Percentiles rank a stretch among this genome's conserved stretches.
Conservation (phyloP, 495 filamentous ascomycete genomes). For the Podospora anserina region DNA sequence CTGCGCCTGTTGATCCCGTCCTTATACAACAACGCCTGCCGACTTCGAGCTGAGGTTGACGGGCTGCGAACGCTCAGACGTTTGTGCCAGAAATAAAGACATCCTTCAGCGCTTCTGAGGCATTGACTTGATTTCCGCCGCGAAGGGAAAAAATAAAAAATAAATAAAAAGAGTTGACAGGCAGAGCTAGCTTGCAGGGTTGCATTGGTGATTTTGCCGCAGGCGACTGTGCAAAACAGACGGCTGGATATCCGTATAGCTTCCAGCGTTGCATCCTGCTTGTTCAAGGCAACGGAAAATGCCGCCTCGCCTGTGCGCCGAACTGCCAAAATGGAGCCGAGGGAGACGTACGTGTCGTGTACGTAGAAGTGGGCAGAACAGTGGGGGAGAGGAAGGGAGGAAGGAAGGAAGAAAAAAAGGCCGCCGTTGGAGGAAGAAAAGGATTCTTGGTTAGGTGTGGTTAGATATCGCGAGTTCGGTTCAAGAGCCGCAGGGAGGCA, state of each 20-base stretch:
- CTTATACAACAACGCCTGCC: neutral
- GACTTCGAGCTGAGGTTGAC: neutral
- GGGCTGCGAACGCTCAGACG: neutral
- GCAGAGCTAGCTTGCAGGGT: constrained; percentile 16
- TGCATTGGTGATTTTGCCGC: constrained; percentile 29
- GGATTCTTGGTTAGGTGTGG: neutral
- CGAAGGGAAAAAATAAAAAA: neutral
- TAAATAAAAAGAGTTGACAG: neutral
- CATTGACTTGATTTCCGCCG: neutral
- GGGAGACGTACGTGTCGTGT: neutral
- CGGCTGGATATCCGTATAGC: constrained; percentile 13
- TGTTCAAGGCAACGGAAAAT: constrained; percentile 14
- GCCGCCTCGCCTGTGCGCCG: constrained; percentile 19
- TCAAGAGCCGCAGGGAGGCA: constrained; percentile 10
- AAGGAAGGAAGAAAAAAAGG: neutral
- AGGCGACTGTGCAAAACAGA: constrained; percentile 13
- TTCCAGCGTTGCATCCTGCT: constrained; percentile 18
- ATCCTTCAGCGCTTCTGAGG: constrained; percentile 2
- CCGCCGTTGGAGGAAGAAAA: neutral
- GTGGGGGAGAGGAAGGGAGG: neutral
- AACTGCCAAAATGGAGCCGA: constrained; percentile 9
- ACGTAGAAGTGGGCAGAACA: neutral
- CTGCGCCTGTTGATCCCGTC: neutral
- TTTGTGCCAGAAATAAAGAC: neutral
- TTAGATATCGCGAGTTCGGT: neutral